Evolutionary conservation across 2,329 filamentous ascomycete genomes (phyloP), one percentile per base, ranked within the genome.

Genomic region (Diplocarpon rosae): DNA sequence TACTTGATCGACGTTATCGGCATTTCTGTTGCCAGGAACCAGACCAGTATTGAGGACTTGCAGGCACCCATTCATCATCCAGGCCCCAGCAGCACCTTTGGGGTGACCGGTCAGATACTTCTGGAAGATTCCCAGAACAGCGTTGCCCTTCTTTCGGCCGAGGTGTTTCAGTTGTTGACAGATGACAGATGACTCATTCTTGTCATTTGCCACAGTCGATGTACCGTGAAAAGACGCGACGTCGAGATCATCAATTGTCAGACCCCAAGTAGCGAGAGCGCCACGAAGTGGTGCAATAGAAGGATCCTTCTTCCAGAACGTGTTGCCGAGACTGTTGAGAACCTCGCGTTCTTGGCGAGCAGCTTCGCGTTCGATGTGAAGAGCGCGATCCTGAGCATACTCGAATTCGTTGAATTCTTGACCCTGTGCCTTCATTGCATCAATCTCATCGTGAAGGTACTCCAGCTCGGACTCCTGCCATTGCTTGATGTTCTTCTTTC

Each of bases 191-290:
- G 92, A 96, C 66, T 98, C 92, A 68, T 98, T 98, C 81, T 96
- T 96, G 73, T 98, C 92, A 66, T 98, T 98, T 56, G 92, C 92
- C 63, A 94, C 88, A 54, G 92, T 98, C 1, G 92, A 96, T 33
- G 92, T 98, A 60, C 92, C 92, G 71, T 98, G 92, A 85, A 96
- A 96, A 12, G 92, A 96, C 13, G 92, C 90, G 52, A 98, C 88
- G 56, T 75, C 84, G 30, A 98, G 79, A 59, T 98, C 92, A 61
- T 98, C 92, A 54, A 98, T 86, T 11, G 92, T 96, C 45, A 98
- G 82, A 63, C 90, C 92, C 92, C 92, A 98, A 10, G 90, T 96
- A 39, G 92, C 93, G 52, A 98, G 78, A 47, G 92, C 88, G 67
- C 92, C 92, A 64, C 92, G 89, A 35, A 98, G 79, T 61, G 93